Base-by-base conservation (phyloP, 1,284 basidiomycete genomes). In the Macrocystidia cucumis region DNA sequence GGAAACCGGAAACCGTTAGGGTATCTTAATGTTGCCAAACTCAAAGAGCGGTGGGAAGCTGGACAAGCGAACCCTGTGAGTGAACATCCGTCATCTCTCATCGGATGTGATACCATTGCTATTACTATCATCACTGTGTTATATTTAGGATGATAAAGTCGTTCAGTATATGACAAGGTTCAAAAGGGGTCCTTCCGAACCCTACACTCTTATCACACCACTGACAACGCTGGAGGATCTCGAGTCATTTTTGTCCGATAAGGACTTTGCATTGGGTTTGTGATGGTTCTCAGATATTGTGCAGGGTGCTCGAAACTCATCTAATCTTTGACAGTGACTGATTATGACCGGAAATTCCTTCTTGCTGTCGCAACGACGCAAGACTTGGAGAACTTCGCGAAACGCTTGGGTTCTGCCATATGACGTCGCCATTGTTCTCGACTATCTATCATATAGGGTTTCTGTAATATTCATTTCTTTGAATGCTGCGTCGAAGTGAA, bases 191-290 rank as follows among this genome's bases (percentile, higher is more conserved):
- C 58, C 69, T n/a, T 69, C 70, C 1, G 60, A 78, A 34, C 74
- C 72, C 1, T 93, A 92, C 60, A 82, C 78, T 1, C 59, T 84
- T 37, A 87, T 93, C 45, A 87, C 88, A 2, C 88, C 89, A 1
- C 65, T 74, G 32, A 84, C 89, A 4, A 69, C 84, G 1, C 67
- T 92, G 4, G 71, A 74, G 2, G 83, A 87, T 11, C 63, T 92
- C 11, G 88, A 91, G 47, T 62, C 62, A 9, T 93, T 92, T 57
- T 65, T 92, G 43, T 56, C 65, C 42, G 44, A 62, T 17, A 81
- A 84, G 43, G 71, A 83, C 24, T 91, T 91, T 49, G 90, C 87
- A 1, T 59, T 92, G 22, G 82, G 88, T 85, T 37, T 33, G 72
- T 47, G 29, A 5, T 30, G 19, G 18, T n/a, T 34, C 12, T 14